These are phyloP conservation scores for Fraxinus pennsylvanica DNA, from an alignment of 257 asterid genomes.

Conservation along the genomic window DNA sequence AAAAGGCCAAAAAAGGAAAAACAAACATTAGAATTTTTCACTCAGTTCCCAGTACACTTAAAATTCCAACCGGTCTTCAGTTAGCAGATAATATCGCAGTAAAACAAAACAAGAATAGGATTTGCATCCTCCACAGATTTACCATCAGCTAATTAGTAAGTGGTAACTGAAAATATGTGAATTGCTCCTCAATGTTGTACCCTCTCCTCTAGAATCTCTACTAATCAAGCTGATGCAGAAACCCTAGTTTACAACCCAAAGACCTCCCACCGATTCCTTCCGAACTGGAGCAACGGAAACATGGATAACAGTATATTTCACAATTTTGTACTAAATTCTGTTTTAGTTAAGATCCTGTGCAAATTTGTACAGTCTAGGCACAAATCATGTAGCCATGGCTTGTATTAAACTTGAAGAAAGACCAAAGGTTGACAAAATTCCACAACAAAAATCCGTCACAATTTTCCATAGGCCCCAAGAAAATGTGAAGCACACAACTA, in stretches of 20 bases:
- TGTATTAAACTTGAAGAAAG: conserved; percentile 1
- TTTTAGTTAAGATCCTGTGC: too few species aligned
- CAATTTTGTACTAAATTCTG: too few species aligned
- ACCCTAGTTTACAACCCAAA: too few species aligned
- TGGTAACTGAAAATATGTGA: conserved; percentile 22
- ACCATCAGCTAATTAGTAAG: conserved; percentile 17
- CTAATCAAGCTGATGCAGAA: background rate
- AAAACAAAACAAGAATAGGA: background rate
- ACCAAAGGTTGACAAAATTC: background rate
- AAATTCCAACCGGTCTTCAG: background rate
- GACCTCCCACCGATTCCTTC: too few species aligned
- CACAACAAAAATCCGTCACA: conserved; percentile 7
- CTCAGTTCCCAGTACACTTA: too few species aligned
- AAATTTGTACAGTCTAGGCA: background rate
- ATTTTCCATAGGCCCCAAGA: background rate
- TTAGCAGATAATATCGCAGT: conserved; percentile 6
- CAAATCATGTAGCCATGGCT: background rate
- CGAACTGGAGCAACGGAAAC: too few species aligned
- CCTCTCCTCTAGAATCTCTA: background rate
- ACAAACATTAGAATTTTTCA: too few species aligned
- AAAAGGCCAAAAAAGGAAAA: too few species aligned
- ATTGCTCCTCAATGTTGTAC: conserved; percentile 14
- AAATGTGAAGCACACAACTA: background rate
- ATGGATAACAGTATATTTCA: too few species aligned
- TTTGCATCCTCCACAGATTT: conserved; percentile 8